Conservation (phyloP, 495 filamentous ascomycete species). For the Xylaria castorea region DNA sequence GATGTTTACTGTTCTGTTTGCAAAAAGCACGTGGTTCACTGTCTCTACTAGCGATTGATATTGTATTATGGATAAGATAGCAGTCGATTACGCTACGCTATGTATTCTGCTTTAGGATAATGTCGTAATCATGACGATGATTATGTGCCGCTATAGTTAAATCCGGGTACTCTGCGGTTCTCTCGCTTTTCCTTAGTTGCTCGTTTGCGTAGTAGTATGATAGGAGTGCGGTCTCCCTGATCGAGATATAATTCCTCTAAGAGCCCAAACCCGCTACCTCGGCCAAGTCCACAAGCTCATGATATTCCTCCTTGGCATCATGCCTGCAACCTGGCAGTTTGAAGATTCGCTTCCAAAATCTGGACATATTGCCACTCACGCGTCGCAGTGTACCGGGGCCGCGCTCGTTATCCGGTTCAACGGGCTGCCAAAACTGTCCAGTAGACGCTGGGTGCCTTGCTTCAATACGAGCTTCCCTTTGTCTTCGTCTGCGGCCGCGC, state of each 20-base stretch:
- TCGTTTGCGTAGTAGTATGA: background rate
- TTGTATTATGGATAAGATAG: background rate
- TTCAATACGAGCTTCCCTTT: background rate
- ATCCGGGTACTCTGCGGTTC: background rate
- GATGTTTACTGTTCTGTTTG: background rate
- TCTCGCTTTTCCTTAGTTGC: background rate
- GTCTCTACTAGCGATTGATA: background rate
- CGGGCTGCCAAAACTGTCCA: conserved; percentile 6
- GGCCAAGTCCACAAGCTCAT: background rate
- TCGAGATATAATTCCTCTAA: background rate
- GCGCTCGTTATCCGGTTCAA: background rate
- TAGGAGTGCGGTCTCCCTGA: background rate
- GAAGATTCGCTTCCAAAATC: background rate
- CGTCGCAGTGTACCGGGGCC: background rate
- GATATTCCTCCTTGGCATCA: background rate
- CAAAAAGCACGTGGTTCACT: background rate
- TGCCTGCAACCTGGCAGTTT: background rate
- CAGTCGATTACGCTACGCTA: background rate
- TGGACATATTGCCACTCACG: background rate
- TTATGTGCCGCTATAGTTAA: background rate
- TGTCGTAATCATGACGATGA: background rate
- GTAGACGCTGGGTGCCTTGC: background rate
- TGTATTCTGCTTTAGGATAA: background rate
- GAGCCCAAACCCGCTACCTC: background rate
- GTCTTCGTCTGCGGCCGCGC: background rate